These are phyloP conservation scores for Ophiostoma ulmi DNA, from an alignment of 2,329 filamentous ascomycete genomes.

Conservation along the genomic window DNA sequence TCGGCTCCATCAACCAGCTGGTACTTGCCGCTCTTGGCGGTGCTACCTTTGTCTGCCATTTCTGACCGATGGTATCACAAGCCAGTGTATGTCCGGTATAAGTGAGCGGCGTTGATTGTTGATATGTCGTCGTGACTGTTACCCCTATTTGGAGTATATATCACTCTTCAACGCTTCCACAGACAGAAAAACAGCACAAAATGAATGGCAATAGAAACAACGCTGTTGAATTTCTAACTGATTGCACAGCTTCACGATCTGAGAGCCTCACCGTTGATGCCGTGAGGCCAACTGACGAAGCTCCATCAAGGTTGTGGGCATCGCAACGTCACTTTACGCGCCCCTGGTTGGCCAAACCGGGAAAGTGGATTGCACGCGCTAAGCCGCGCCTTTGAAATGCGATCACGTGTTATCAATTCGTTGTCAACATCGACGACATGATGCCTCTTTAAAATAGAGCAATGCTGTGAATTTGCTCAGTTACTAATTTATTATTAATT, in stretches of 20 bases:
- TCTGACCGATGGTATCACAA: neutral
- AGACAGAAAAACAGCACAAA: neutral
- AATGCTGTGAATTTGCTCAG: no score
- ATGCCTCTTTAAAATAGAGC: neutral
- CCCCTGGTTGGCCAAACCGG: neutral
- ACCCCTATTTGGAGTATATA: neutral
- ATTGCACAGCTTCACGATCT: neutral
- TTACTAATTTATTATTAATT: no score
- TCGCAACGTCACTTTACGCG: neutral
- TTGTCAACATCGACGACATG: neutral
- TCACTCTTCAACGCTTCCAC: neutral
- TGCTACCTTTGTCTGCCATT: slow-evolving; percentile 1
- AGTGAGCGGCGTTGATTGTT: neutral
- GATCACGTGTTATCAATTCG: neutral
- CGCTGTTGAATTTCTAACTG: neutral
- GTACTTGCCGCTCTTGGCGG: slow-evolving; percentile 18
- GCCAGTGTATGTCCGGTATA: neutral
- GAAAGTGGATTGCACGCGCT: slow-evolving; percentile 13
- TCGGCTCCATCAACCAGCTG: slow-evolving; percentile 21
- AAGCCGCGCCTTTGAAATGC: neutral
- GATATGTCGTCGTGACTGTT: neutral
- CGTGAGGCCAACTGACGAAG: neutral
- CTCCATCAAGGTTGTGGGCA: slow-evolving; percentile 3
- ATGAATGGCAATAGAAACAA: neutral
- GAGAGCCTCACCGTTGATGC: neutral